Evolutionary conservation across 768 basidiomycete genomes (phyloP), one percentile per base, ranked within the genome.

Genomic region (Mycena galericulata): DNA sequence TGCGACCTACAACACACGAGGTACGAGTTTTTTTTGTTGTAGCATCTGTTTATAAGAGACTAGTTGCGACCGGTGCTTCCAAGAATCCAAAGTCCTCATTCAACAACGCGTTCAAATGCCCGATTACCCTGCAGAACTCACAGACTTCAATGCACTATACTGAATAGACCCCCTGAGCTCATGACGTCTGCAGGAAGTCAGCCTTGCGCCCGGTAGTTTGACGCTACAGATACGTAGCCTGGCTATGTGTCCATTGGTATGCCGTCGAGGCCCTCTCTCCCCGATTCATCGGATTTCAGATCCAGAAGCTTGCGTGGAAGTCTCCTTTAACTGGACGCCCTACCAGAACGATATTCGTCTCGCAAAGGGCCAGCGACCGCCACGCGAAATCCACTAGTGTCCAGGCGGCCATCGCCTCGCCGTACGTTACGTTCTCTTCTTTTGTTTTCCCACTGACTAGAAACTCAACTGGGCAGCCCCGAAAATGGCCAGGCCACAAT

Each of bases 341-440:
- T 0, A n/a, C 67, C 9, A 88, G 87, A 12, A 91, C 89, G 0
- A 76, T 91, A 4, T 90, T 85, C 63, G 90, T 91, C 24, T 90
- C 88, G 1, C 75, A 78, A 46, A 73, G 83, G 43, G 65, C 75
- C 34, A 84, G 75, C 6, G 85, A 90, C 72, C 63, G 74, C 0
- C 76, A 77, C 53, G 85, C 89, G 0, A 63, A 82, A 27, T 90
- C 88, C 51, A 79, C 73, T 18, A 83, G 71, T 27, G 78, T 91
- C 4, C 90, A 92, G 74, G 80, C 83, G 15, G 90, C 90, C 11
- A 79, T 92, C 15, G 32, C 76, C 10, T 88, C 88, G 8, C 78
- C 91, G 89, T 89, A 66, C 66, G 85, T 76, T 45, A n/a, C n/a
- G 85, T 76, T n/a, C 11, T 50, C 11, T 4, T 22, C n/a, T 22